A percentile compares a stretch with the other conserved stretches of the same genome.
Conservation (phyloP, 768 basidiomycete genomes). For the Panaeolus cyanescens region DNA sequence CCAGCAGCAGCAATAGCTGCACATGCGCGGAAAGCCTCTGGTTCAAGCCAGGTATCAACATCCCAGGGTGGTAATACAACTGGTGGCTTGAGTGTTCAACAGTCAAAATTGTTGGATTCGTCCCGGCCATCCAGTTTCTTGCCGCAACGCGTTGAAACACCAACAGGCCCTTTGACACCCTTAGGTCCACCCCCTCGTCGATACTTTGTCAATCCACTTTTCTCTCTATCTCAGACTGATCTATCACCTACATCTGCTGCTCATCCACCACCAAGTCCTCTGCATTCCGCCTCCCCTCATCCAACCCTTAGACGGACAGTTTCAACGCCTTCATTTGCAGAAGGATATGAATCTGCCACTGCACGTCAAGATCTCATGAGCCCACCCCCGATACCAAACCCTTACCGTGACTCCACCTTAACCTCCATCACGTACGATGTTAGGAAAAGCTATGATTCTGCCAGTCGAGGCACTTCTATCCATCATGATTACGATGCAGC, state of each 20-base stretch:
- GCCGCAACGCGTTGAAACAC: conserved; percentile 65
- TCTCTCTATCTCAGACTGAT: conserved; percentile 62
- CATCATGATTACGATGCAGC: conserved; percentile 38
- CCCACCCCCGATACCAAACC: conserved; percentile 40
- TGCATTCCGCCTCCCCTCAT: conserved; percentile 10
- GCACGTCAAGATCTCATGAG: conserved; percentile 32
- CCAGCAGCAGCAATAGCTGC: conserved; percentile 21
- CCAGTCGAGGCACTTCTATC: conserved; percentile 12
- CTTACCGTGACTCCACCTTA: not conserved
- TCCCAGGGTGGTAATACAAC: conserved; percentile 12
- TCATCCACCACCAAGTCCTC: conserved; percentile 9
- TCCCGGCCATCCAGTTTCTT: conserved; percentile 45
- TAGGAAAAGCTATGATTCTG: conserved; percentile 14
- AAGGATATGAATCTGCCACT: conserved; percentile 38
- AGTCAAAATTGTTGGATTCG: conserved; percentile 5
- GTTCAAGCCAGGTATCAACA: conserved; percentile 25
- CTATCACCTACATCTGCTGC: conserved; percentile 29
- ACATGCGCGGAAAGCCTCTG: conserved; percentile 30
- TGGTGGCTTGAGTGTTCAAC: not conserved
- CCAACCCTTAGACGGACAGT: conserved; percentile 45
- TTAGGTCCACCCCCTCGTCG: conserved; percentile 69
- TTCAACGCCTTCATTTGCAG: conserved; percentile 57
- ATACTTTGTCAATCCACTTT: conserved; percentile 45
- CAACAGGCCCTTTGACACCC: conserved; percentile 57
- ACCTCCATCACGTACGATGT: conserved; percentile 19